Base-by-base conservation (phyloP, 257 asterid species). In the Haberlea rhodopensis region DNA sequence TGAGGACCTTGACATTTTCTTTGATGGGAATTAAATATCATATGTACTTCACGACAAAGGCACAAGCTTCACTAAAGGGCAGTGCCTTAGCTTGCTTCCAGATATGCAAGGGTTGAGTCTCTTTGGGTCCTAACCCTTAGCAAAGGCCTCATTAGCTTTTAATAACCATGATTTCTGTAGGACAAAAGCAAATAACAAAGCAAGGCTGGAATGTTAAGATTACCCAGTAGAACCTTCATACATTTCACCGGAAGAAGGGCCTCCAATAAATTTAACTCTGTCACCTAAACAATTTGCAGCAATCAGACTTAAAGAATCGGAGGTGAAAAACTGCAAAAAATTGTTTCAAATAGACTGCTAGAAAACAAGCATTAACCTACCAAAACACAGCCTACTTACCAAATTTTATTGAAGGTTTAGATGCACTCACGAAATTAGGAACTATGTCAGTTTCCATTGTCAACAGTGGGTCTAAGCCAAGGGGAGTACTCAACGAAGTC, bases 231-330 rank as follows among this genome's bases (percentile, higher is more conserved):
- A 72, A 66, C 74, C 66, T 62, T 87, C 54, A 77, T 77, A 85
- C 27, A 77, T 51, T 67, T 78, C 76, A 69, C 80, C 77, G 65
- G 95, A 77, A 76, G 85, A 69, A 75, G 94, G 67, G 67, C n/a
- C n/a, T n/a, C 94, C 88, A 67, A 82, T 57, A 54, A 78, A 90
- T 76, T 86, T 90, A 63, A 90, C 97, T 80, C 81, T 85, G 57
- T 90, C 95, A 77, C 97, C 97, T 90, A 59, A 40, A 53, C n/a
- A 49, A 57, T 69, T 66, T 55, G 66, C 60, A 61, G 71, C 49
- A 60, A 75, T n/a, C 56, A 61, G 57, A 31, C 32, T 63, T 25
- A 37, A 1, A 18, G 46, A n/a, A 66, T 55, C 40, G 65, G 54
- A 77, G 61, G 57, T 55, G 37, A 61, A 55, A 52, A 49, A 57